phyloP scores from a whole-genome alignment of 2,329 filamentous ascomycete species.

The Hypoxylon sp. region DNA sequence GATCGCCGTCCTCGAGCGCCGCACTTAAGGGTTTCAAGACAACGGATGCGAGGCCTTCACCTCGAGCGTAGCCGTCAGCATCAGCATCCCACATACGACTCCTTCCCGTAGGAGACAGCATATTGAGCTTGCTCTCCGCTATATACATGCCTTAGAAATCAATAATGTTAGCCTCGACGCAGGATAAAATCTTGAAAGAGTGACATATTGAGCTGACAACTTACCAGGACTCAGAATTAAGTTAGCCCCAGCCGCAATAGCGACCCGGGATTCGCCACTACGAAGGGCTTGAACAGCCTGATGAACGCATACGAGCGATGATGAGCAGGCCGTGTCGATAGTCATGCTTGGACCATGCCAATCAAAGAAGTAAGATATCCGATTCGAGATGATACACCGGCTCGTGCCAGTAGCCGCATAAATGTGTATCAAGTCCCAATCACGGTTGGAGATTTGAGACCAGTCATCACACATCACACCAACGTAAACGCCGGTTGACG shows the following conservation, averaged over 20 bases:
- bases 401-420: conserved; percentile 14
- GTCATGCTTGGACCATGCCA: conserved; percentile 13
- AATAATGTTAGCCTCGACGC: too few species aligned
- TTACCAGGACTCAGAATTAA: conserved; percentile 2
- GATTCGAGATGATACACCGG: conserved; percentile 9
- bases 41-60: conserved; percentile 50
- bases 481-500: conserved; percentile 1
- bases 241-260: conserved; percentile 22
- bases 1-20: conserved; percentile 55
- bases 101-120: conserved; percentile 42
- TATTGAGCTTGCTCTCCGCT: conserved; percentile 28
- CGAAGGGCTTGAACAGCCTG: conserved; percentile 24
- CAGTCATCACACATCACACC: conserved; percentile 12
- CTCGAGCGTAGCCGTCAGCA: conserved; percentile 48
- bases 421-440: not conserved
- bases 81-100: conserved; percentile 42
- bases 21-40: conserved; percentile 61
- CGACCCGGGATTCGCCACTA: conserved; percentile 7
- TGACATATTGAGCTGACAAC: too few species aligned
- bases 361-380: conserved; percentile 18
- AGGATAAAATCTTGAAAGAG: too few species aligned
- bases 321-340: conserved; percentile 21
- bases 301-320: conserved; percentile 21
- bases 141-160: conserved; percentile 8
- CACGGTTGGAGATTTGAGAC: not conserved